Base-by-base conservation (phyloP, 371 early-diverging fungal species). In the Syncephalastrum racemosum region DNA sequence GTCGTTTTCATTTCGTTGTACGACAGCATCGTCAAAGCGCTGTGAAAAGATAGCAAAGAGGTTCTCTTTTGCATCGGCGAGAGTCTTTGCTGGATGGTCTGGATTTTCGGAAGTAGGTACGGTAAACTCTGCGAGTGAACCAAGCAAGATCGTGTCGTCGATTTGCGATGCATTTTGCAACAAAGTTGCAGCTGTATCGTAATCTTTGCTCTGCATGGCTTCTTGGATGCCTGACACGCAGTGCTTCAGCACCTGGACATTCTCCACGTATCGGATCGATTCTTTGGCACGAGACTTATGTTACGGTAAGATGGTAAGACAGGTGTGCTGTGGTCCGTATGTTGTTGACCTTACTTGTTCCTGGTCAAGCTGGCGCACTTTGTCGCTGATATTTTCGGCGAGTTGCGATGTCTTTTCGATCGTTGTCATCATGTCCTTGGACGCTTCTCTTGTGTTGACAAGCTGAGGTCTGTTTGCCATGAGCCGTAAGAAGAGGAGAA, bases 21-120 rank as follows among this genome's bases (percentile, higher is more conserved):
- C 79, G 0, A 88, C 90, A 0, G 97, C 94, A 8, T 71, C 67
- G 31, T 94, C 94, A 65, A 96, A 96, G 59, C 84, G 82, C 13
- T 68, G 77, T 5, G 87, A 79, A 22, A 95, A 86, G 15, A 89
- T 86, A 5, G 79, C 74, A 51, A 85, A 80, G 2, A 96, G 70
- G 18, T 66, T 77, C 19, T 72, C 66, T 54, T 84, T 87, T 7
- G 91, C 82, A 19, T 78, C 79, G 0, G 79, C 67, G 15, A 96
- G 58, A 24, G 80, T 76, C 47, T 79, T 82, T 50, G 83, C 70
- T 42, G 91, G 90, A 53, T 82, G 79, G 62, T 87, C 83, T 16
- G 85, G 84, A 43, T 87, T 72, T 45, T 80, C 80, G 1, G 82
- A 82, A 1, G 82, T 79, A 12, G 87, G 81, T 81, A 79, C 81